phyloP scores from a whole-genome alignment of 1,139 yeast species.

The Yamadazyma spencermartinsiae region DNA sequence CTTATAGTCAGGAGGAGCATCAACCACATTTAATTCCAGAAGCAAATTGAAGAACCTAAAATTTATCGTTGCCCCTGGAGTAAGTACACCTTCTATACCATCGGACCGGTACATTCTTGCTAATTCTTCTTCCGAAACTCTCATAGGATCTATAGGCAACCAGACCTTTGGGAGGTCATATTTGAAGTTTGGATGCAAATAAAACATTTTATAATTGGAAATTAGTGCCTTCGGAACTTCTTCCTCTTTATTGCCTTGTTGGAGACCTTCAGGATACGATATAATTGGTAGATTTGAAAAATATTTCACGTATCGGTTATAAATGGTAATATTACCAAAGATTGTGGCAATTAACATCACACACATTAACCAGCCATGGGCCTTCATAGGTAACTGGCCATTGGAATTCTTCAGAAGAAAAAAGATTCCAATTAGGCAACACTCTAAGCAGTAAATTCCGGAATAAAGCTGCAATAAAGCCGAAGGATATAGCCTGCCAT shows the following conservation, averaged over 20 bases:
- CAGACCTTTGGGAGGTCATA: slow-evolving; percentile 35
- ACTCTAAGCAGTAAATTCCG: slow-evolving; percentile 79
- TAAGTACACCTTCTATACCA: slow-evolving; percentile 24
- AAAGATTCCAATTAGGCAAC: slow-evolving; percentile 74
- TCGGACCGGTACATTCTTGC: slow-evolving; percentile 11
- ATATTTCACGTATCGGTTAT: slow-evolving; percentile 28
- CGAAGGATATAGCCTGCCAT: slow-evolving; percentile 68
- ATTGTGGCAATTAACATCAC: slow-evolving; percentile 37
- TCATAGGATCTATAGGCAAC: slow-evolving; percentile 32
- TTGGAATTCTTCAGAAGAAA: slow-evolving; percentile 53
- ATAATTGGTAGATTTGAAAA: slow-evolving; percentile 33
- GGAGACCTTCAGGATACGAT: slow-evolving; percentile 17
- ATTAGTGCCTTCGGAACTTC: slow-evolving; percentile 1
- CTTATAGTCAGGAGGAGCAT: slow-evolving; percentile 41
- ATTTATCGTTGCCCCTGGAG: slow-evolving; percentile 29
- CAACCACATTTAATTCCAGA: slow-evolving; percentile 23
- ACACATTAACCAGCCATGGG: slow-evolving; percentile 50
- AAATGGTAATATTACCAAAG: slow-evolving; percentile 33
- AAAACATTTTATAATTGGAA: slow-evolving; percentile 24
- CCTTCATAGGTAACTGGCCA: slow-evolving; percentile 32
- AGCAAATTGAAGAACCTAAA: slow-evolving; percentile 16
- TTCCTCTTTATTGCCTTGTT: slow-evolving; percentile 4
- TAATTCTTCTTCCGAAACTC: slow-evolving; percentile 18
- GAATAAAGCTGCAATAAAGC: slow-evolving; percentile 75
- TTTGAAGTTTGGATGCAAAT: slow-evolving; percentile 35